Conservation (phyloP, 23 red algal species). For the Gracilaria gracilis region DNA sequence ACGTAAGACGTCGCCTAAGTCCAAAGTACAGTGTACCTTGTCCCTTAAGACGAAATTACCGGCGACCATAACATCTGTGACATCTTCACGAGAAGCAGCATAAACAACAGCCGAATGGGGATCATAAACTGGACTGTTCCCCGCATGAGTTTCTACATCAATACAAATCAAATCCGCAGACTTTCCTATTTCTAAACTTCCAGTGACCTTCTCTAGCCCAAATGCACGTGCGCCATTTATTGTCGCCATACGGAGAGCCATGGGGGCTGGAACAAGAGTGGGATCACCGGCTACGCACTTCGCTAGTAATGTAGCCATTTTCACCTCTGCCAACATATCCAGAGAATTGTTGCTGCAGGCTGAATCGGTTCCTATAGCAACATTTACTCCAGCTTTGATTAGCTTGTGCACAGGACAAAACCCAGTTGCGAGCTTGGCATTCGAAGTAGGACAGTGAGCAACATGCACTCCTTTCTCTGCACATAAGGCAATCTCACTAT, state of each 20-base stretch:
- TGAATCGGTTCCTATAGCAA: conserved; percentile 94
- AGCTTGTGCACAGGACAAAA: conserved; percentile 83
- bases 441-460: conserved; percentile 92
- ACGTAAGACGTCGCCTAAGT: conserved; percentile 45
- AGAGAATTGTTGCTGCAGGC: conserved; percentile 93
- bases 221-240: conserved; percentile 86
- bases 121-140: conserved; percentile 81
- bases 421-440: conserved; percentile 94
- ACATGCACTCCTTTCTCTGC: conserved; percentile 76
- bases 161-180: conserved; percentile 85
- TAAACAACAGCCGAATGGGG: conserved; percentile 88
- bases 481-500: conserved; percentile 81
- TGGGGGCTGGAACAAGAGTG: conserved; percentile 67
- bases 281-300: conserved; percentile 82
- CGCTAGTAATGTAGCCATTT: conserved; percentile 71
- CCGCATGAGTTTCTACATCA: conserved; percentile 71
- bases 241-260: conserved; percentile 92
- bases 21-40: conserved; percentile 57
- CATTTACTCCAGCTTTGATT: conserved; percentile 91
- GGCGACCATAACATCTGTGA: conserved; percentile 88
- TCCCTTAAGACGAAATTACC: conserved; percentile 79
- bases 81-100: conserved; percentile 81
- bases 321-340: conserved; percentile 87
- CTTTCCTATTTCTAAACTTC: conserved; percentile 85
- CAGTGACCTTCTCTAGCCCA: conserved; percentile 79